Conservation (phyloP, 257 asterid genomes). For the Nicotiana tomentosiformis region DNA sequence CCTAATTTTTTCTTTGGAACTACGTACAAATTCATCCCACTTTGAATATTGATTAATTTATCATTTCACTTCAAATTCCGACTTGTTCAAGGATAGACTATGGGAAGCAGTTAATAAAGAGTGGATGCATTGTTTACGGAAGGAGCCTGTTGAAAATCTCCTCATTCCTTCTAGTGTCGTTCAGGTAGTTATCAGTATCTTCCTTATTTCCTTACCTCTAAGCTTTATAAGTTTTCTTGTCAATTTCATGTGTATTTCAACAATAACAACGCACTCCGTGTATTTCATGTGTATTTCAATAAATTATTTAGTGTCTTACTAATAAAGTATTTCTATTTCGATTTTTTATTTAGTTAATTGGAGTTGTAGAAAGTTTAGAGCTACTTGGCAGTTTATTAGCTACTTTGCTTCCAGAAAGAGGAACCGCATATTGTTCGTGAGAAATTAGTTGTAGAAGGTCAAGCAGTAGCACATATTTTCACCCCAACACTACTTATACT, state of each 20-base stretch:
- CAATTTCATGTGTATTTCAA: background rate
- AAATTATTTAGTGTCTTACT: background rate
- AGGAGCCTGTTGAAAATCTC: conserved; percentile 52
- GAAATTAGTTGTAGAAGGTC: background rate
- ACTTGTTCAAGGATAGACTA: conserved; percentile 41
- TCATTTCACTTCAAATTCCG: no score
- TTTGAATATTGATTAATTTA: no score
- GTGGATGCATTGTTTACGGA: conserved; percentile 76
- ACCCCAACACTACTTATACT: background rate
- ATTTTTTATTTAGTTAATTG: background rate
- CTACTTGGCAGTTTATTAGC: background rate
- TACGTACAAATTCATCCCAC: no score
- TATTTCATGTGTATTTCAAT: background rate
- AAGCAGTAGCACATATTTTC: background rate
- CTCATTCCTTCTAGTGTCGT: conserved; percentile 63
- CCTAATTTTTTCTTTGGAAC: no score
- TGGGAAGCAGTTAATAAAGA: conserved; percentile 81
- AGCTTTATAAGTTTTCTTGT: background rate
- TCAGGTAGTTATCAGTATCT: conserved; percentile 10
- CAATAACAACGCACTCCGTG: no score
- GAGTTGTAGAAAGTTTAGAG: background rate
- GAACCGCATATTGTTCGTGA: background rate
- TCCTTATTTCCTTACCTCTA: background rate
- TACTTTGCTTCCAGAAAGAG: background rate
- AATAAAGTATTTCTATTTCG: background rate